These are phyloP conservation scores for Aspergillus arachidicola DNA, from an alignment of 2,329 filamentous ascomycete species.

Conservation along the genomic window DNA sequence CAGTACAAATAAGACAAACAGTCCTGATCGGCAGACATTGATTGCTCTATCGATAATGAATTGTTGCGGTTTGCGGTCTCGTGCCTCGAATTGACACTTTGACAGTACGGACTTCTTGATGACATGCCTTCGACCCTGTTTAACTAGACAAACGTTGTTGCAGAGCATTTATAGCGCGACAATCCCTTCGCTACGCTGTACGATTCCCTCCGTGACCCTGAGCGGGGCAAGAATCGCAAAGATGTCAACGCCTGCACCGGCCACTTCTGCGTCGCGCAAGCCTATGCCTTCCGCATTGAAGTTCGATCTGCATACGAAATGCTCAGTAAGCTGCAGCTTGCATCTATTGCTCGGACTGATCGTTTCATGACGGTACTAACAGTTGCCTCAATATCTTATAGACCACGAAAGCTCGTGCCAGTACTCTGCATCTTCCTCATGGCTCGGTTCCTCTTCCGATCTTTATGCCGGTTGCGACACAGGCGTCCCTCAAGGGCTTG, in stretches of 20 bases:
- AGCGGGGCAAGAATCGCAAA: conserved; percentile 21
- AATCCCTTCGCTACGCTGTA: not conserved
- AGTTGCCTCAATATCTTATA: conserved; percentile 40
- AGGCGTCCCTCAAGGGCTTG: conserved; percentile 91
- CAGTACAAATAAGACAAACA: conserved; percentile 19
- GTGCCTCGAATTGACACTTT: not conserved
- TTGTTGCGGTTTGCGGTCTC: not conserved
- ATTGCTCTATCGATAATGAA: conserved; percentile 9
- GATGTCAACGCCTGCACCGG: conserved; percentile 33
- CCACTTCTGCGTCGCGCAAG: conserved; percentile 25
- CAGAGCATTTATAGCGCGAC: not conserved
- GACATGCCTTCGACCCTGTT: conserved; percentile 5
- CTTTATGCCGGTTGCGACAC: conserved; percentile 98
- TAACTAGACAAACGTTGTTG: not conserved
- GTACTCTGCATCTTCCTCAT: conserved; percentile 84
- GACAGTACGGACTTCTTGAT: conserved; percentile 11
- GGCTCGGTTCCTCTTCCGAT: conserved; percentile 86
- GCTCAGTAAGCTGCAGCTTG: conserved; percentile 64
- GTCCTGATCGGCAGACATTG: not conserved
- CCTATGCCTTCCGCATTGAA: conserved; percentile 65
- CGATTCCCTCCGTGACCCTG: conserved; percentile 1
- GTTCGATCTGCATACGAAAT: conserved; percentile 76
- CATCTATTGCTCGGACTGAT: not conserved
- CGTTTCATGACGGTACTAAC: conserved; percentile 3
- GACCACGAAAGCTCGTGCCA: conserved; percentile 93